Evolutionary conservation across 768 basidiomycete genomes (phyloP).

Genomic region (Tricholomella constricta): DNA sequence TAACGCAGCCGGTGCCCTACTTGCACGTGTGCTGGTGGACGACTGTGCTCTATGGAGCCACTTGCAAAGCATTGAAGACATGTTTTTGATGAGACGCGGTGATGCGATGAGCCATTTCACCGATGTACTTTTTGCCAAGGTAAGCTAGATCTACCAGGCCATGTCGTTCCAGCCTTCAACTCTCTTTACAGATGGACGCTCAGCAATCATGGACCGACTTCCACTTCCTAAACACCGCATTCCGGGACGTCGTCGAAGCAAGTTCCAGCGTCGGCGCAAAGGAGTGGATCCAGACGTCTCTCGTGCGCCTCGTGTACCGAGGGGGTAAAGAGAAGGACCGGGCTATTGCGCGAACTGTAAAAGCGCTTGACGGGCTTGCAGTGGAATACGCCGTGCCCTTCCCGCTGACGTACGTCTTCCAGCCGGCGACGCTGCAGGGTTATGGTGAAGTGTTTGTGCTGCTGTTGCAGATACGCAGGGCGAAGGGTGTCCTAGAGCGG

Average conservation of each 20-base stretch:
- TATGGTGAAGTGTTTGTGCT: conserved; percentile 74
- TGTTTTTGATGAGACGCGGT: conserved; percentile 78
- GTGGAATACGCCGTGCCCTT: conserved; percentile 85
- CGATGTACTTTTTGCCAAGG: conserved; percentile 75
- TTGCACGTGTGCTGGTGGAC: conserved; percentile 61
- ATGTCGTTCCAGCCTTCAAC: background rate
- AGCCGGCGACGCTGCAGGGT: conserved; percentile 50
- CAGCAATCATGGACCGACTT: conserved; percentile 76
- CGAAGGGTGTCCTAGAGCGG: conserved; percentile 69
- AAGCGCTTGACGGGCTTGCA: conserved; percentile 62
- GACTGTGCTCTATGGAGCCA: conserved; percentile 70
- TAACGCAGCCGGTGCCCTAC: conserved; percentile 46
- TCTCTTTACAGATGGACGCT: conserved; percentile 63
- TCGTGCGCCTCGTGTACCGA: conserved; percentile 72
- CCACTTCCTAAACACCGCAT: conserved; percentile 81
- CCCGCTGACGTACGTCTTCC: conserved; percentile 78
- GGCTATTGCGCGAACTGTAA: conserved; percentile 55
- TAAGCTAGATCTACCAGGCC: conserved; percentile 25
- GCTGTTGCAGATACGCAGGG: conserved; percentile 71
- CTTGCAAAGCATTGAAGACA: conserved; percentile 61
- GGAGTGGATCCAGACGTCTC: conserved; percentile 64
- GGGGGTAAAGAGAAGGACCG: conserved; percentile 49
- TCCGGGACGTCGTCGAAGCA: conserved; percentile 64
- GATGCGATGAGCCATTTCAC: conserved; percentile 76
- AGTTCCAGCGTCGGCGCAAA: conserved; percentile 38